Percentiles rank a stretch among this genome's conserved stretches.
phyloP scores from a whole-genome alignment of 805 yeast species.

The Ogataea paradorogensis region DNA sequence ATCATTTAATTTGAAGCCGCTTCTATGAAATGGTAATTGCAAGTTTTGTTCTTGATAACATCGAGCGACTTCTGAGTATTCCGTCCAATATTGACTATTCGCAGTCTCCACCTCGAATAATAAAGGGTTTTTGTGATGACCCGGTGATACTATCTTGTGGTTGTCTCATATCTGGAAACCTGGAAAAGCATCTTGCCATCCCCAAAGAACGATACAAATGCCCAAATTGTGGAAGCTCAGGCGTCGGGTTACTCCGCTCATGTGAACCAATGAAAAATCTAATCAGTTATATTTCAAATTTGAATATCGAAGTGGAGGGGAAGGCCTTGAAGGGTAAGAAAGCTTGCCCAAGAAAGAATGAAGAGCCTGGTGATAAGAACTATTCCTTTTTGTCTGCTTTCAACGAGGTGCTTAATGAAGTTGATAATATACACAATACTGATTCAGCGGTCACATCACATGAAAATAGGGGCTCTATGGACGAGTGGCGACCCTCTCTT shows the following conservation, averaged over 20 bases:
- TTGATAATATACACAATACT: constrained; percentile 8
- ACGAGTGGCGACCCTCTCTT: constrained; percentile 25
- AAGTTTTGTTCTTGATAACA: constrained; percentile 10
- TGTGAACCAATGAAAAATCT: constrained; percentile 35
- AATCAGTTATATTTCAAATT: constrained; percentile 7
- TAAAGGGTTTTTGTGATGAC: constrained; percentile 27
- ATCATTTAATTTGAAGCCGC: not conserved
- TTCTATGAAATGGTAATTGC: not conserved
- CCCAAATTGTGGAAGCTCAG: constrained; percentile 34
- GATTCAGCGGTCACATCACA: not conserved
- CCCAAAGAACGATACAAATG: constrained; percentile 29
- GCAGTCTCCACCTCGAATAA: constrained; percentile 19
- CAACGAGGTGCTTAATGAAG: constrained; percentile 34
- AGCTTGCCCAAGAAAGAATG: constrained; percentile 7
- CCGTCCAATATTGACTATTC: constrained; percentile 27
- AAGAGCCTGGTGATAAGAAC: constrained; percentile 9
- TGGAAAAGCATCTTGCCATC: constrained; percentile 25
- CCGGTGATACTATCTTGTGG: constrained; percentile 39
- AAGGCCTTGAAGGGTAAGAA: not conserved
- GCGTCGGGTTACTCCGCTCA: constrained; percentile 29
- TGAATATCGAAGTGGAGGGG: not conserved
- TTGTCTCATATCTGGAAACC: constrained; percentile 36
- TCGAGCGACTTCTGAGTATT: constrained; percentile 19
- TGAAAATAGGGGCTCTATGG: constrained; percentile 14
- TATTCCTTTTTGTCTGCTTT: constrained; percentile 34